phyloP scores from a whole-genome alignment of 768 basidiomycete genomes.

The Lentinula sp. region DNA sequence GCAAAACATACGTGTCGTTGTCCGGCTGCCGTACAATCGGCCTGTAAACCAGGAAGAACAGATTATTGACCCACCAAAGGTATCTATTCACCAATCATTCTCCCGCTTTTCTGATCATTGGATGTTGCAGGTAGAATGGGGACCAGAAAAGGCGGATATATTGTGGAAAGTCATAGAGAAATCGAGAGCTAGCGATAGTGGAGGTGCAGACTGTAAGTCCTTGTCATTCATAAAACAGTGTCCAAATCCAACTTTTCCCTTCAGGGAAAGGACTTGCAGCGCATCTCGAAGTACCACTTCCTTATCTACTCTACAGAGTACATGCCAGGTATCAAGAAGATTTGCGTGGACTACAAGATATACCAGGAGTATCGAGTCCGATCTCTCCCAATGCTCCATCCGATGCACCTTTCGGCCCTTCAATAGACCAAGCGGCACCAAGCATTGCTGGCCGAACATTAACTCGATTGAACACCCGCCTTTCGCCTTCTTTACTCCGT shows the following conservation, averaged over 20 bases:
- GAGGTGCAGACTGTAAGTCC: slow-evolving; percentile 72
- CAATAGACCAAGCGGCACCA: slow-evolving; percentile 4
- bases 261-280: slow-evolving; percentile 80
- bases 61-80: slow-evolving; percentile 52
- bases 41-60: slow-evolving; percentile 55
- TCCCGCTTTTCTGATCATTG: slow-evolving; percentile 9
- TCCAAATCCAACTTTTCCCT: not conserved
- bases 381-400: slow-evolving; percentile 24
- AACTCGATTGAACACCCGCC: slow-evolving; percentile 22
- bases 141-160: slow-evolving; percentile 73
- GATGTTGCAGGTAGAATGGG: slow-evolving; percentile 72
- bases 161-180: slow-evolving; percentile 85
- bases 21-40: slow-evolving; percentile 73
- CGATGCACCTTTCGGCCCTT: slow-evolving; percentile 16
- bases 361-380: slow-evolving; percentile 56
- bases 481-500: slow-evolving; percentile 31
- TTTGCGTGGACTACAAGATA: slow-evolving; percentile 69
- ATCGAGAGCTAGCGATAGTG: slow-evolving; percentile 65
- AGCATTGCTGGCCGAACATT: not conserved
- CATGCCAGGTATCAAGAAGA: slow-evolving; percentile 84
- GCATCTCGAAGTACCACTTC: slow-evolving; percentile 75
- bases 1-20: slow-evolving; percentile 60
- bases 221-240: not conserved
- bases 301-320: slow-evolving; percentile 79
- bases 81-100: slow-evolving; percentile 19